Evolutionary conservation across 768 basidiomycete genomes (phyloP), one percentile per base, ranked within the genome.

Genomic region (Pisolithus tinctorius): DNA sequence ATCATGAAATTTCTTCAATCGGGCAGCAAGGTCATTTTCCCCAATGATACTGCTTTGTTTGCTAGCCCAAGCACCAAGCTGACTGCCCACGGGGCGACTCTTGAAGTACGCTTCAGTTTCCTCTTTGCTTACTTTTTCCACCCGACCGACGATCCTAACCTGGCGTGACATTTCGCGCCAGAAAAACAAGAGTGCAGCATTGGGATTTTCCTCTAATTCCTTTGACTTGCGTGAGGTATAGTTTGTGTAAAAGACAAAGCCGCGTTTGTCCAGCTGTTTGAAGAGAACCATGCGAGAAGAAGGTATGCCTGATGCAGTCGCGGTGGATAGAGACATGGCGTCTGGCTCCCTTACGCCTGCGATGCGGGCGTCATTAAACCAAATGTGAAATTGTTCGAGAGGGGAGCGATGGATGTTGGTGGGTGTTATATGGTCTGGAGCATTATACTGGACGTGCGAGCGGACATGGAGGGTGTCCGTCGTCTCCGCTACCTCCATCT

Each of bases 211-310:
- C 6, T 68, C 51, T 27, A 98, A 77, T 66, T 98, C 96, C 39
- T 70, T 63, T 3, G 91, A 93, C 71, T 98, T 99, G 57, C 94
- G 82, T 10, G 93, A 95, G 38, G 83, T 80, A 72, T 98, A 98
- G 71, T 99, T 99, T 30, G 95, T 98, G 77, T 80, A 99, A 73
- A 97, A 96, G 51, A 95, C 81, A 72, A 98, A 97, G 47, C 96
- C 96, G 49, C 75, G 81, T 29, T 76, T 62, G 73, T 98, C 96
- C 60, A 91, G 81, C 63, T 92, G 81, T 69, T 94, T 96, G 63
- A 98, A 82, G 53, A 97, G 83, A 50, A 97, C 93, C 68, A 90
- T 79, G 57, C 95, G 83, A 10, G 86, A 82, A 36, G 90, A 92
- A 25, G 95, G 95, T 55, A 93, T 79, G 34, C 88, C 92, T 1